Evolutionary conservation across 805 yeast species (phyloP).

Genomic region (Myxozyma nipponensis): DNA sequence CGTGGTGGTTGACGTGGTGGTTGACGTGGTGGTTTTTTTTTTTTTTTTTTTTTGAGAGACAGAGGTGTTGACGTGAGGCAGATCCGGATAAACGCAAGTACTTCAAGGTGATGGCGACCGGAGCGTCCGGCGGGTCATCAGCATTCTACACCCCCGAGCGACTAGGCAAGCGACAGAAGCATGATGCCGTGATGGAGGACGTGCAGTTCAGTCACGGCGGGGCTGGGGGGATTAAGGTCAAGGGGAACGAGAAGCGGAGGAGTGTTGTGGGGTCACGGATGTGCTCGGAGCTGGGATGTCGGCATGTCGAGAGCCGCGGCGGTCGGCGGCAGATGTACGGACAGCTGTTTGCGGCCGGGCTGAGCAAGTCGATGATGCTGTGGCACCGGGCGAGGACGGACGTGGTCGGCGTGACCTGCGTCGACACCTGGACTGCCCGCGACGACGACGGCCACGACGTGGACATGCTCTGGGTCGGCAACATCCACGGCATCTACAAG

Average conservation of each 20-base stretch:
- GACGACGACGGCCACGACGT: conserved; percentile 3
- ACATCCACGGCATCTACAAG: conserved; percentile 16
- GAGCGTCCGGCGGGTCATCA: conserved; percentile 27
- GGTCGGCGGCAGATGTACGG: conserved; percentile 11
- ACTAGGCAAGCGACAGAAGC: conserved; percentile 21
- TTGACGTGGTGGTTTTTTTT: conserved; percentile 5
- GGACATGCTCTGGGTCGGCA: conserved; percentile 18
- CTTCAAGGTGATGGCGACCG: conserved; percentile 29
- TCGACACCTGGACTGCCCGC: conserved; percentile 9
- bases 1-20: conserved; percentile 18
- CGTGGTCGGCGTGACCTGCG: conserved; percentile 19
- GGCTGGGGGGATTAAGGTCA: not conserved
- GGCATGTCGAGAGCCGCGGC: not conserved
- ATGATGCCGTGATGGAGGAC: conserved; percentile 4
- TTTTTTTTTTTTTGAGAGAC: not conserved
- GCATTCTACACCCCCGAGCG: conserved; percentile 28
- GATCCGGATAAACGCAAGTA: conserved; percentile 30
- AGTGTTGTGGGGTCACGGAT: not conserved
- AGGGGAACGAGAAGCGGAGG: not conserved
- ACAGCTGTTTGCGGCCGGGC: conserved; percentile 10
- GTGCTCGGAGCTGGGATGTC: not conserved
- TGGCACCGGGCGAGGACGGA: conserved; percentile 21
- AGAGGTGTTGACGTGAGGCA: not conserved
- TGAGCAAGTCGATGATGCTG: conserved; percentile 9
- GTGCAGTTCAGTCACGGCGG: not conserved